A percentile compares a stretch with the other conserved stretches of the same genome.
phyloP scores from a whole-genome alignment of 1,139 yeast species.

The Diutina siamensis region DNA sequence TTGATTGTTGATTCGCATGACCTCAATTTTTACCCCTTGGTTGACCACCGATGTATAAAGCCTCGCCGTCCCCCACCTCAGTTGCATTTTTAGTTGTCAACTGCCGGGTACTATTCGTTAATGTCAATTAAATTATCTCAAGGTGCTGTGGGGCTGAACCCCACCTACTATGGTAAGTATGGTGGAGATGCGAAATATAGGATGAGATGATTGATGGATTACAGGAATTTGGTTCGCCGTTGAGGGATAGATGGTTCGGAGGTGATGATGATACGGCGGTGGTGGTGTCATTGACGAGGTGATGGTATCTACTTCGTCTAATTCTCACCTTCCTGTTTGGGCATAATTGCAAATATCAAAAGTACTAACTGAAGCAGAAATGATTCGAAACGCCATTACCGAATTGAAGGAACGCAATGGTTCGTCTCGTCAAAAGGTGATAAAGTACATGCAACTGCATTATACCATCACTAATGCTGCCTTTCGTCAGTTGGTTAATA shows the following conservation, averaged over 20 bases:
- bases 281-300: neutral
- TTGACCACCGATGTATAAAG: neutral
- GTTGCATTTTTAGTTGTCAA: too few relatives aligned
- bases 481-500: constrained; percentile 68
- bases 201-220: too few relatives aligned
- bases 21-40: neutral
- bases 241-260: too few relatives aligned
- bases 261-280: too few relatives aligned
- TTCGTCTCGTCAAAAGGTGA: constrained; percentile 70
- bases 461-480: constrained; percentile 46
- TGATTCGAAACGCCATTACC: constrained; percentile 65
- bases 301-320: neutral
- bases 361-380: constrained; percentile 28
- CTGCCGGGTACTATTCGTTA: neutral
- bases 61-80: neutral
- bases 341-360: constrained; percentile 4
- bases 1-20: neutral
- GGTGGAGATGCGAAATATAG: too few relatives aligned
- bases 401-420: constrained; percentile 76
- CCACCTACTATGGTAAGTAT: neutral
- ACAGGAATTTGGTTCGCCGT: too few relatives aligned
- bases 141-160: neutral
- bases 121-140: neutral
- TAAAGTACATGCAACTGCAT: constrained; percentile 59
- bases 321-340: constrained; percentile 3